Conservation (phyloP, 2,329 filamentous ascomycete species). For the Tolypocladium tropicale region DNA sequence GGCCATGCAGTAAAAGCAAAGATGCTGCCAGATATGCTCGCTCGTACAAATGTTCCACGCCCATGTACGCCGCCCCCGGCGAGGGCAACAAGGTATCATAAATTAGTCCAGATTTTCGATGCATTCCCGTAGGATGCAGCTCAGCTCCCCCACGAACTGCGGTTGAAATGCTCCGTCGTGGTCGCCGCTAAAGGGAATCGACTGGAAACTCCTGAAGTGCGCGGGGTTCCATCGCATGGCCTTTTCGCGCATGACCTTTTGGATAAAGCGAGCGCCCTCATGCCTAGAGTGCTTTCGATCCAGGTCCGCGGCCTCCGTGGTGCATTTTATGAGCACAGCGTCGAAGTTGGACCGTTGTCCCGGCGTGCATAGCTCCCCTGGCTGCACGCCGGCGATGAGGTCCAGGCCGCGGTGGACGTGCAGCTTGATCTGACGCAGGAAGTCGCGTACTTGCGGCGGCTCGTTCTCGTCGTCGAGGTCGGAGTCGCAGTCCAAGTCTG, state of each 20-base stretch:
- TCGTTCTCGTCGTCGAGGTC: slow-evolving; percentile 7
- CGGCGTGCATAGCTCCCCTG: slow-evolving; percentile 9
- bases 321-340: slow-evolving; percentile 12
- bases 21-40: background rate
- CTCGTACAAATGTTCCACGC: background rate
- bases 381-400: slow-evolving; percentile 10
- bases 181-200: slow-evolving; percentile 11
- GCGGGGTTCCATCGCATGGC: slow-evolving; percentile 11
- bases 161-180: slow-evolving; percentile 13
- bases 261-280: slow-evolving; percentile 4
- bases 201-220: slow-evolving; percentile 10
- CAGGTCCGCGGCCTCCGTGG: slow-evolving; percentile 1
- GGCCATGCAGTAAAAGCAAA: background rate
- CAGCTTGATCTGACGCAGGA: slow-evolving; percentile 10
- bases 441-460: slow-evolving; percentile 2
- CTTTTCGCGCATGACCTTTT: slow-evolving; percentile 9
- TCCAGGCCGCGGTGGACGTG: slow-evolving; percentile 11
- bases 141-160: slow-evolving; percentile 10
- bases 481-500: too few species aligned
- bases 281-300: background rate
- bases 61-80: background rate
- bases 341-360: slow-evolving; percentile 9
- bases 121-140: slow-evolving; percentile 9
- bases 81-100: background rate
- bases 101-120: slow-evolving; percentile 6